These are phyloP conservation scores for Aureobasidium zeae DNA, from an alignment of 2,329 filamentous ascomycete genomes.

Conservation along the genomic window DNA sequence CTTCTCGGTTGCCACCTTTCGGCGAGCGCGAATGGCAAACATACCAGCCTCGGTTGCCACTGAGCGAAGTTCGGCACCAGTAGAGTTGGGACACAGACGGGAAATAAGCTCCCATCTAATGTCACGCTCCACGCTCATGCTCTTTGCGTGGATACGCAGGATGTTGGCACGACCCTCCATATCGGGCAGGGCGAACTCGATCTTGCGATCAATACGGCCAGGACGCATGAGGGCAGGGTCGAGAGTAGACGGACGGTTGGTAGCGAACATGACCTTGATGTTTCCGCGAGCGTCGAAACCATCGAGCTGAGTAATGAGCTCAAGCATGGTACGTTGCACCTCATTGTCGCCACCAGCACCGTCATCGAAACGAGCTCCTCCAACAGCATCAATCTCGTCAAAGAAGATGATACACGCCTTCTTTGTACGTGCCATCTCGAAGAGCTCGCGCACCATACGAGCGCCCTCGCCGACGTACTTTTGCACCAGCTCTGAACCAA, in stretches of 20 bases:
- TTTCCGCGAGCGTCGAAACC: slow-evolving; percentile 95
- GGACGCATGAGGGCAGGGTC: slow-evolving; percentile 97
- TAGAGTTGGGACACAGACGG: slow-evolving; percentile 91
- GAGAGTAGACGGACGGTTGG: slow-evolving; percentile 88
- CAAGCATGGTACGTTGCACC: slow-evolving; percentile 95
- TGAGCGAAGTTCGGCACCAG: slow-evolving; percentile 88
- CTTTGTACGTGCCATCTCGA: slow-evolving; percentile 99
- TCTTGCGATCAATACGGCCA: slow-evolving; percentile 96
- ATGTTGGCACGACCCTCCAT: slow-evolving; percentile 97
- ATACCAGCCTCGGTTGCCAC: slow-evolving; percentile 98
- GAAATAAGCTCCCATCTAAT: slow-evolving; percentile 99
- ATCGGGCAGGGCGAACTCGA: slow-evolving; percentile 95
- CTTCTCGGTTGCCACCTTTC: slow-evolving; percentile 98
- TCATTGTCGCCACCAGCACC: slow-evolving; percentile 96
- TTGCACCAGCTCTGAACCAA: slow-evolving; percentile 93
- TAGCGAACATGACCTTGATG: slow-evolving; percentile 99
- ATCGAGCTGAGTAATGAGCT: slow-evolving; percentile 92
- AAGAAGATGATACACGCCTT: slow-evolving; percentile 99
- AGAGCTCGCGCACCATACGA: slow-evolving; percentile 95
- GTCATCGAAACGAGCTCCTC: slow-evolving; percentile 91
- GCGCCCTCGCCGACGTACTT: slow-evolving; percentile 99
- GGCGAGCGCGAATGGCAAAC: slow-evolving; percentile 88
- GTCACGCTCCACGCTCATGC: slow-evolving; percentile 97
- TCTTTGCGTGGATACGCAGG: slow-evolving; percentile 96
- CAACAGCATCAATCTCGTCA: slow-evolving; percentile 94